Base-by-base conservation (phyloP, 1,139 yeast genomes). In the Hemisphaericaspora xylanilytica region DNA sequence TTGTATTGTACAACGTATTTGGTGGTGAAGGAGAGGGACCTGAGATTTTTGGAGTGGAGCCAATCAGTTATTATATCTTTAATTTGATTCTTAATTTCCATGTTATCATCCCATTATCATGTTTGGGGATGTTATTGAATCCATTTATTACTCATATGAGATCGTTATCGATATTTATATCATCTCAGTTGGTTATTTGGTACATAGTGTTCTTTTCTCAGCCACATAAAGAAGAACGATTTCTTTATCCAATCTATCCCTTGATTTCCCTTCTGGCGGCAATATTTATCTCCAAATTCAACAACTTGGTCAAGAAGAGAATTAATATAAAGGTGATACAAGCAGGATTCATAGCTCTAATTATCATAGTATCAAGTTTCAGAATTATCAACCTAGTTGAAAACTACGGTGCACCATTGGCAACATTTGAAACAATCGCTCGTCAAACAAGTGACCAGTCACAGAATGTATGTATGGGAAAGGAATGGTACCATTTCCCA, bases 401-500 rank as follows among this genome's bases (percentile, higher is more conserved):
- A 12, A 81, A 82, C 55, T 80, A 84, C 55, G 62, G 76, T 32
- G 81, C 88, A 1, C 89, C 90, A 14, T 58, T 82, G 32, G 46
- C 43, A 38, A 53, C 53, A 7, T 44, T 43, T 34, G 15, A 33
- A 13, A 41, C 38, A 16, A 27, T 53, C 18, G 30, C 44, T 24
- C 34, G 30, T 13, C 48, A 42, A 15, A 17, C 28, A 13, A 13
- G 22, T 35, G 48, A 5, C 37, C 44, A 35, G 25, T 32, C 16
- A 28, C 34, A 16, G 5, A 82, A 79, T 48, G 82, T 90, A 0
- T 92, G 97, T 58, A 73, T 86, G 16, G 97, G 96, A 2, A 76
- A 96, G 44, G 97, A 92, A 63, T 90, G 97, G 97, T 88, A 88
- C 54, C 86, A 92, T 54, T 90, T 69, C 62, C 97, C 97, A 10